phyloP scores from a whole-genome alignment of 2,329 filamentous ascomycete species.

The Thelonectria discophora region DNA sequence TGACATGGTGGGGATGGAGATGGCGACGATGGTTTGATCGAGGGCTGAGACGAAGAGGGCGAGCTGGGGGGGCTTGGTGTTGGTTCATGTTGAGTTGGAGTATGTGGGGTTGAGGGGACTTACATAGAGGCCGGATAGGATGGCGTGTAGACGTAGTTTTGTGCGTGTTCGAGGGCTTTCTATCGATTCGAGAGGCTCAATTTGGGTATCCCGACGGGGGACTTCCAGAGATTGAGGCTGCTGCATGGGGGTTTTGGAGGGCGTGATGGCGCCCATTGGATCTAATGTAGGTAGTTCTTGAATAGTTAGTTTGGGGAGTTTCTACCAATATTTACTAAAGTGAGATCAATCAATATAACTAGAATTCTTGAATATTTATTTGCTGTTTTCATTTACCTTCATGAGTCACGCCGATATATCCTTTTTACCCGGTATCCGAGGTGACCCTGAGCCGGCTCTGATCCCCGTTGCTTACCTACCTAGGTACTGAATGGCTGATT shows the following conservation, averaged over 20 bases:
- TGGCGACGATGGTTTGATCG: slow-evolving; percentile 17
- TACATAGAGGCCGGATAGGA: slow-evolving; percentile 15
- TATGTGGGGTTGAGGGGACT: not conserved
- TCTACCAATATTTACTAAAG: not conserved
- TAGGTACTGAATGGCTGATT: not conserved
- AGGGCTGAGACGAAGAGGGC: slow-evolving; percentile 9
- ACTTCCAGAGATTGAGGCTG: not conserved
- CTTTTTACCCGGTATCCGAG: not conserved
- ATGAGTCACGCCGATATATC: slow-evolving; percentile 12
- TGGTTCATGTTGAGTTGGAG: not conserved
- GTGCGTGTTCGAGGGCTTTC: slow-evolving; percentile 6
- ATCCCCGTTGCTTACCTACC: too few species aligned
- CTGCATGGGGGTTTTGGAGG: not conserved
- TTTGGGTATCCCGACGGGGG: not conserved
- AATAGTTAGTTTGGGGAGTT: not conserved
- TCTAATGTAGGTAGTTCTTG: not conserved
- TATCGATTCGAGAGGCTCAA: not conserved
- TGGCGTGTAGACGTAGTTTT: slow-evolving; percentile 14
- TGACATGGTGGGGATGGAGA: slow-evolving; percentile 18
- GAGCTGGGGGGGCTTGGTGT: not conserved
- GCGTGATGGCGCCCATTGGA: not conserved
- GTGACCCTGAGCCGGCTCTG: not conserved
- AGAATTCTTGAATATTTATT: not conserved
- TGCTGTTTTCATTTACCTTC: not conserved
- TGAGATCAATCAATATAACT: not conserved